Conservation (phyloP, 2,329 filamentous ascomycete species). For the Penicillium thymicola region DNA sequence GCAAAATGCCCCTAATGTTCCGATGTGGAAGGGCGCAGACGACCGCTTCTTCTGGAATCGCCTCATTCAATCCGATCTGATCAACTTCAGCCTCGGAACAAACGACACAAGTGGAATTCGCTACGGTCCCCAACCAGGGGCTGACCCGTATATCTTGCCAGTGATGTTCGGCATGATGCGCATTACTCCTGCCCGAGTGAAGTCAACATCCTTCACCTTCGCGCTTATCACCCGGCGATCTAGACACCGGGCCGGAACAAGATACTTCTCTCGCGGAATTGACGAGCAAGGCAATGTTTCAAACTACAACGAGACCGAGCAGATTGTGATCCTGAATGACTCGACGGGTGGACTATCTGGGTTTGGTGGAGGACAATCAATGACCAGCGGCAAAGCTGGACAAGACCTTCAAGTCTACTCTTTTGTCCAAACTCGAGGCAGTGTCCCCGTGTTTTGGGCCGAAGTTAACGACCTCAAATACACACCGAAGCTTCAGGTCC, state of each 20-base stretch:
- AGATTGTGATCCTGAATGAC: constrained; percentile 87
- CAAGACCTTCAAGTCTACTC: constrained; percentile 85
- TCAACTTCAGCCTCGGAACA: constrained; percentile 72
- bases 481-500: constrained; percentile 83
- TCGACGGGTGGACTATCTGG: constrained; percentile 69
- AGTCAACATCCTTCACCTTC: constrained; percentile 78
- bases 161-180: constrained; percentile 96
- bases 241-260: constrained; percentile 80
- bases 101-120: constrained; percentile 46
- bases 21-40: constrained; percentile 88
- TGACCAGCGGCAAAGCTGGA: constrained; percentile 69
- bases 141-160: constrained; percentile 89
- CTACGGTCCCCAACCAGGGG: constrained; percentile 62
- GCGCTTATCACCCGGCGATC: constrained; percentile 85
- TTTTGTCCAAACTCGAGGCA: constrained; percentile 94
- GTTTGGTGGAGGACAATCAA: constrained; percentile 72
- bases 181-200: constrained; percentile 81
- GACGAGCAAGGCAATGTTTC: constrained; percentile 94
- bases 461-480: constrained; percentile 94
- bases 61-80: constrained; percentile 85
- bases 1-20: constrained; percentile 65
- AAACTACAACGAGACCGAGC: constrained; percentile 98
- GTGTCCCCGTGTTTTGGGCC: constrained; percentile 92
- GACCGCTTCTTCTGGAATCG: constrained; percentile 99
- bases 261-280: constrained; percentile 91